Evolutionary conservation across 2,329 filamentous ascomycete species (phyloP).

Genomic region (Celoporthe dispersa): DNA sequence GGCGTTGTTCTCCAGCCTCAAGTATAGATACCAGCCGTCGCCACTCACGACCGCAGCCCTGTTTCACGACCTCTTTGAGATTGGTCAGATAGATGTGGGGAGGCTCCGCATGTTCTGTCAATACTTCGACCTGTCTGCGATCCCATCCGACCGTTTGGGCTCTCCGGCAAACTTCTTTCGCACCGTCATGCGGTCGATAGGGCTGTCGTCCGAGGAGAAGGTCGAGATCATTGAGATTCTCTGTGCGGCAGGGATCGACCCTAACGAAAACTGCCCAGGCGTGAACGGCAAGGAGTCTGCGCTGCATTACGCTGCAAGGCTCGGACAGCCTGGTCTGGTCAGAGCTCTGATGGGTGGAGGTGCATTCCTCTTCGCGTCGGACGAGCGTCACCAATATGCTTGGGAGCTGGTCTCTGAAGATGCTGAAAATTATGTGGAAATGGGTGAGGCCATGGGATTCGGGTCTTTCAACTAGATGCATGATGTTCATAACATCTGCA

Average conservation of each 20-base stretch:
- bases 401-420: background rate
- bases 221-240: background rate
- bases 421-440: background rate
- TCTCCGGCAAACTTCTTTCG: background rate
- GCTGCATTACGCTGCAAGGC: background rate
- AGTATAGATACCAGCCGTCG: background rate
- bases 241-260: background rate
- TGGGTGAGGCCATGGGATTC: background rate
- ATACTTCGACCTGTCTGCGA: background rate
- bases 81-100: background rate
- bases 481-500: background rate
- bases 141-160: background rate
- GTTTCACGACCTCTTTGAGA: background rate
- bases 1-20: background rate
- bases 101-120: background rate
- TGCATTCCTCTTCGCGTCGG: background rate
- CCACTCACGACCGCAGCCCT: background rate
- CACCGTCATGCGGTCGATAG: background rate
- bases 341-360: background rate
- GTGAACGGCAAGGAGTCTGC: background rate
- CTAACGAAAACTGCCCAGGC: background rate
- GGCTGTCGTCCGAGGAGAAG: background rate
- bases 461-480: background rate
- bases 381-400: background rate
- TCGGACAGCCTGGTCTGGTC: background rate